Base-by-base conservation (phyloP, 2,329 filamentous ascomycete species). In the Elsinoe arachidis region DNA sequence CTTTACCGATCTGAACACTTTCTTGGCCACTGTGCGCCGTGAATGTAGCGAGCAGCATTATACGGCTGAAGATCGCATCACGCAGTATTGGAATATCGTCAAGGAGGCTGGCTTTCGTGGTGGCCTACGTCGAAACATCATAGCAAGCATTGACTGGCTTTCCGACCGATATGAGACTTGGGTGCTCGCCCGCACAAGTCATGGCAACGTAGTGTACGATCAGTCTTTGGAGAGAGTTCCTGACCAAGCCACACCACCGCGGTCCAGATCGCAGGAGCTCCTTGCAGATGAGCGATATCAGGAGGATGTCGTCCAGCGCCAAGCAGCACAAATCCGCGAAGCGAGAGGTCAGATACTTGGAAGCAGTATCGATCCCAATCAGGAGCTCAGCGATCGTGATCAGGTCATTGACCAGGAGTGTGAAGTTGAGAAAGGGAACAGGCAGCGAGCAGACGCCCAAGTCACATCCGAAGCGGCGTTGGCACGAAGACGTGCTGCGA, bases 31-130 rank as follows among this genome's bases (percentile, higher is more conserved):
- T 26, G 17, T 55, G 3, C 53, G 39, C n/a, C 21, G 17, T 5
- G 14, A 14, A 11, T 55, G 53, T 12, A 15, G 37, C 14, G 37
- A 55, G 37, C 14, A 44, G 38, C 37, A 30, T 9, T 55, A 55
- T 37, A 55, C 53, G 34, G 46, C 52, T 34, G 47, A 38, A 12
- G 53, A 58, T 17, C 55, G 47, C 11, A 52, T 57, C 33, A 41
- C 51, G 1, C 39, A 41, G 53, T 56, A 47, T 17, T 56, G 30
- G 41, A 56, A 56, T 11, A 34, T 56, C 12, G 55, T 56, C 39
- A 46, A 55, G 21, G 51, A 54, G 34, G 34, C 33, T n/a, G 51
- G 51, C 2, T 38, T 41, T 11, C 51, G 51, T 2, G 51, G 35
- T 17, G 51, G 51, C 5, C 51, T 38, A 23, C 37, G 37, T 9